Evolutionary conservation across 2,329 filamentous ascomycete genomes (phyloP), one percentile per base, ranked within the genome.

Genomic region (Aspergillus alliaceus): DNA sequence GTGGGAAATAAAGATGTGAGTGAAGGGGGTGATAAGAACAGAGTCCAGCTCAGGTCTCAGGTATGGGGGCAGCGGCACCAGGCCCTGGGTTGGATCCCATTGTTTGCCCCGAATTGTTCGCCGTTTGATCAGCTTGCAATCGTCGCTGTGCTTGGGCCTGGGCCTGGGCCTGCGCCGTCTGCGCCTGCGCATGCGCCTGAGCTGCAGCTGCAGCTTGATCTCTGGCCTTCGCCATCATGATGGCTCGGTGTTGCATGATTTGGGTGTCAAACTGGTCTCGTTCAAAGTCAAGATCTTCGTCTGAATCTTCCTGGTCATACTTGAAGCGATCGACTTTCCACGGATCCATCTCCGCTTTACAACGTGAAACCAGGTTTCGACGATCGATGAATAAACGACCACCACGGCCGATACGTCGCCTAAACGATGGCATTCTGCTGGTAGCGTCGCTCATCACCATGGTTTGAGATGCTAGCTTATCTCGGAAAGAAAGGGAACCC

Each of bases 351-450:
- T 76, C 69, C 74, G 78, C 58, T 79, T 77, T 77, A 66, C 71
- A 74, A 51, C 79, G 82, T 42, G 83, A 73, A 61, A 79, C 82
- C 70, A 91, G 79, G 55, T 88, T 87, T 65, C 90, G 87, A 66
- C 92, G 88, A 75, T 98, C 95, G 64, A 98, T 91, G 84, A 92
- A 91, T 64, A 96, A 75, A 37, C 93, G 87, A 61, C 92, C 91
- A 61, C 93, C 83, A 65, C 93, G 89, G 53, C 93, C 93, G 54
- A 92, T 86, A 58, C 95, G 88, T 62, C 92, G 86, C 64, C 93
- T 87, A 80, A 90, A 97, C 15, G 88, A 87, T 54, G 89, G 88
- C 66, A 79, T 78, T 54, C 67, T 70, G 60, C 71, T 72, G 27
- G 73, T 68, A 53, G 78, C 77, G 42, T 78, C 79, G 53, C 77